Conservation (phyloP, 768 basidiomycete species). For the Tylopilus cervinicoccineus region DNA sequence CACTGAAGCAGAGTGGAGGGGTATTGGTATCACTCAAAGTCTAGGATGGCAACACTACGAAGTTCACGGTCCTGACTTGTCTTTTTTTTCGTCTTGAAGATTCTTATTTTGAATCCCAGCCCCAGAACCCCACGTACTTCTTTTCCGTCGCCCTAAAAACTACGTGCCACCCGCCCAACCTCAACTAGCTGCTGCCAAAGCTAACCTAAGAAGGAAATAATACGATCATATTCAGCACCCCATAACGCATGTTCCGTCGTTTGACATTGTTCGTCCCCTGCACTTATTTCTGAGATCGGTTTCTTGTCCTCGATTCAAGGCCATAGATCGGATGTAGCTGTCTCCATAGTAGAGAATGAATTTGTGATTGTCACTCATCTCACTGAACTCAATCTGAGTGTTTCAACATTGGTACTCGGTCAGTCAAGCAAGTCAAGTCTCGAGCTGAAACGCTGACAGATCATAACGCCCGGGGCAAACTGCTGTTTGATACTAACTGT, state of each 20-base stretch:
- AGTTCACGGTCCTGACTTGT: slow-evolving; percentile 73
- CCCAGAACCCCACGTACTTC: slow-evolving; percentile 90
- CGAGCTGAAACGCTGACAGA: too few species aligned
- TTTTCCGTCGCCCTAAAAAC: slow-evolving; percentile 82
- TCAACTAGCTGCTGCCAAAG: slow-evolving; percentile 33
- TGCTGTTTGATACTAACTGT: too few species aligned
- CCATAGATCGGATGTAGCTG: slow-evolving; percentile 6
- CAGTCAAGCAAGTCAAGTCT: too few species aligned
- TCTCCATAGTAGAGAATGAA: slow-evolving; percentile 7
- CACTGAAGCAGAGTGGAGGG: slow-evolving; percentile 89
- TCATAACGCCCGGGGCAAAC: too few species aligned
- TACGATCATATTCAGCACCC: neutral
- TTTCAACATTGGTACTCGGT: too few species aligned
- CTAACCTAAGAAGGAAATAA: slow-evolving; percentile 44
- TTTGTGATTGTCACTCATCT: slow-evolving; percentile 8
- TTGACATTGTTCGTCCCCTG: slow-evolving; percentile 18
- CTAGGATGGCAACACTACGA: slow-evolving; percentile 97
- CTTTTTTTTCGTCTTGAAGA: neutral
- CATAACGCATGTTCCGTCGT: slow-evolving; percentile 18
- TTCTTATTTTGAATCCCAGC: slow-evolving; percentile 41
- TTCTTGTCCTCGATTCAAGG: slow-evolving; percentile 9
- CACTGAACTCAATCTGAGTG: too few species aligned
- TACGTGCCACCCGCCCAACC: slow-evolving; percentile 53
- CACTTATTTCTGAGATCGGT: slow-evolving; percentile 15
- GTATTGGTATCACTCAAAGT: slow-evolving; percentile 94